Base-by-base conservation (phyloP, 805 yeast species). In the Kuraishia ogatae region DNA sequence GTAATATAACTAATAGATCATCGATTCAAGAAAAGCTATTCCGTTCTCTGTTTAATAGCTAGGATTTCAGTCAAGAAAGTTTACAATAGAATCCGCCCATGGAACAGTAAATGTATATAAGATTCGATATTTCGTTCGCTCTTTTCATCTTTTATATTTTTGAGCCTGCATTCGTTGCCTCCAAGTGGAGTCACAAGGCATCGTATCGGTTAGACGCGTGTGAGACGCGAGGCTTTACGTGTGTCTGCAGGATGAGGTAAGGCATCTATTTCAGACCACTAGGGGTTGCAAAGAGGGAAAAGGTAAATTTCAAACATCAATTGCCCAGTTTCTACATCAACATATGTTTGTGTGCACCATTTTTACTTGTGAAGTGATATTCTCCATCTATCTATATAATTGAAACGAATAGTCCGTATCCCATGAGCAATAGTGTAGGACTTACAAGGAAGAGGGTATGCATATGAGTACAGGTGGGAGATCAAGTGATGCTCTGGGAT, bases 401-500 rank as follows among this genome's bases (percentile, higher is more conserved):
- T 26, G 5, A 26, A 5, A 6, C 29, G 10, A 26, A 6, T 26
- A 26, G 10, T 26, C 43, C 43, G 13, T 35, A 3, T 8, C 4
- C 22, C 49, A 50, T 50, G 52, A 23, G 23, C 43, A 50, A 50
- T 35, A 23, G 46, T 22, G 52, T 39, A 13, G 43, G 46, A 7
- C 52, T 50, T 23, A 50, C 24, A 28, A 29, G 52, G 43, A 50
- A 50, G 46, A 28, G 52, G 21, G 52, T 50, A 50, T n/a, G 52
- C 29, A 21, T 13, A n/a, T n/a, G 29, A 5, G 29, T 26, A 26
- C 8, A 26, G 29, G 10, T 8, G 7, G 13, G 15, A 49, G 7
- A 24, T 17, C 21, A 49, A 22, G 22, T 4, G 19, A 17, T 19
- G 5, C 24, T 19, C 15, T n/a, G 22, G 11, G 28, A 26, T 10